Percentiles rank a stretch among this genome's conserved stretches.
Conservation (phyloP, 768 basidiomycete genomes). For the Boletus rubescentipes region DNA sequence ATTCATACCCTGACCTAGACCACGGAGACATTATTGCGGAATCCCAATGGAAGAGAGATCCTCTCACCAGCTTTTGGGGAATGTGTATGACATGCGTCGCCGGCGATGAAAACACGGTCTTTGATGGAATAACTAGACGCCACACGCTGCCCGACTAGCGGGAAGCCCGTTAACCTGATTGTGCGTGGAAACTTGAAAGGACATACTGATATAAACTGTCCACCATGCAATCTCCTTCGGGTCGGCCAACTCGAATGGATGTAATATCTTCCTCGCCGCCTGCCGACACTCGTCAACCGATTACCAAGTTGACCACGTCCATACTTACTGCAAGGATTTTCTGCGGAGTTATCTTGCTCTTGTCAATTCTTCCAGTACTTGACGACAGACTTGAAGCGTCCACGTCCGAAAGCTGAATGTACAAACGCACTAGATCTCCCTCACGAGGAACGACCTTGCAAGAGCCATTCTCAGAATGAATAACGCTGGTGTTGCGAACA, state of each 20-base stretch:
- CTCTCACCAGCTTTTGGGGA: conserved; percentile 57
- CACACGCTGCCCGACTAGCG: conserved; percentile 67
- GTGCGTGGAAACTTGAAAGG: neutral
- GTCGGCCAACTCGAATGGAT: conserved; percentile 52
- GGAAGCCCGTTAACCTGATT: neutral
- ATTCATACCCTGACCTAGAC: conserved; percentile 68
- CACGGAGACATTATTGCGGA: neutral
- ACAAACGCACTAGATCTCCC: conserved; percentile 60
- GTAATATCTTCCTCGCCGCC: conserved; percentile 55
- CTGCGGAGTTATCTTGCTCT: conserved; percentile 45
- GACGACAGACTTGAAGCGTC: conserved; percentile 40
- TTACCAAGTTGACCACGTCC: neutral
- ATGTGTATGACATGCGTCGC: conserved; percentile 70
- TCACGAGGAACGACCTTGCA: conserved; percentile 74
- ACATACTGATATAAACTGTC: conserved; percentile 68
- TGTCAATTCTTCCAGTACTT: conserved; percentile 50
- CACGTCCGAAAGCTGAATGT: conserved; percentile 61
- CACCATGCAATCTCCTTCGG: conserved; percentile 60
- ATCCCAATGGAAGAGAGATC: neutral
- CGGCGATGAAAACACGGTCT: conserved; percentile 69
- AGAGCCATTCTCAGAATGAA: conserved; percentile 64
- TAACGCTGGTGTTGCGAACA: conserved; percentile 56
- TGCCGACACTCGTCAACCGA: conserved; percentile 19
- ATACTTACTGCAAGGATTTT: conserved; percentile 50
- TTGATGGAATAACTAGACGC: conserved; percentile 57